Conservation (phyloP, 305 asterid genomes). For the Solanum hybrid region DNA sequence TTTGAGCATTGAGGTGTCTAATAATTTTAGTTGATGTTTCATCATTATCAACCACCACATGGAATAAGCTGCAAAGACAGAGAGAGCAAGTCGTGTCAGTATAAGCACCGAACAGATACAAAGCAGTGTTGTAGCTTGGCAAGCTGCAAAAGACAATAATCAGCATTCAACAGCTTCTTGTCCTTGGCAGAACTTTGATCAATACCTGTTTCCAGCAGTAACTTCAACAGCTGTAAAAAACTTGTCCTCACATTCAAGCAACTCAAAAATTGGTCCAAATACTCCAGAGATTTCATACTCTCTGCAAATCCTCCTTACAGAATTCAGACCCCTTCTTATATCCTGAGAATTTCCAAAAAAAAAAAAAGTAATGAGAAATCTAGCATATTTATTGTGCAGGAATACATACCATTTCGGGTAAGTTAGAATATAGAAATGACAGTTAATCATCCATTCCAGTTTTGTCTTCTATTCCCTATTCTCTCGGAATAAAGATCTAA, state of each 20-base stretch:
- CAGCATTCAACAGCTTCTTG: not conserved
- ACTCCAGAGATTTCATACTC: slow-evolving; percentile 58
- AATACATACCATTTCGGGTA: not conserved
- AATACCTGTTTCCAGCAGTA: slow-evolving; percentile 96
- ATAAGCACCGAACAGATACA: not conserved
- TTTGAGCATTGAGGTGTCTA: slow-evolving; percentile 85
- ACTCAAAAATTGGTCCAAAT: slow-evolving; percentile 79
- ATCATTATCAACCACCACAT: slow-evolving; percentile 91
- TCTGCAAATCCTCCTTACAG: slow-evolving; percentile 69
- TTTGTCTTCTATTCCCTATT: not conserved
- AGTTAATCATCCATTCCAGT: not conserved
- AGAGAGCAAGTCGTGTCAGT: not conserved
- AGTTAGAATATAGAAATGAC: not conserved
- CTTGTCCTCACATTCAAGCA: slow-evolving; percentile 86
- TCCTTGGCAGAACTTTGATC: not conserved
- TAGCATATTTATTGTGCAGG: not conserved
- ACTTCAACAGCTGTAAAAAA: slow-evolving; percentile 98
- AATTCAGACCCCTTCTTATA: slow-evolving; percentile 88
- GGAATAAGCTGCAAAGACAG: slow-evolving; percentile 63
- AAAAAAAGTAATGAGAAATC: not conserved
- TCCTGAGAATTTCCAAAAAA: slow-evolving; percentile 43
- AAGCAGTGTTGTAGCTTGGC: not conserved
- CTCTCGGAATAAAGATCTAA: not conserved
- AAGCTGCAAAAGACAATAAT: slow-evolving; percentile 1
- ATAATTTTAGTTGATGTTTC: slow-evolving; percentile 84